phyloP scores from a whole-genome alignment of 2,329 filamentous ascomycete genomes.

The Curvularia verruculosa region DNA sequence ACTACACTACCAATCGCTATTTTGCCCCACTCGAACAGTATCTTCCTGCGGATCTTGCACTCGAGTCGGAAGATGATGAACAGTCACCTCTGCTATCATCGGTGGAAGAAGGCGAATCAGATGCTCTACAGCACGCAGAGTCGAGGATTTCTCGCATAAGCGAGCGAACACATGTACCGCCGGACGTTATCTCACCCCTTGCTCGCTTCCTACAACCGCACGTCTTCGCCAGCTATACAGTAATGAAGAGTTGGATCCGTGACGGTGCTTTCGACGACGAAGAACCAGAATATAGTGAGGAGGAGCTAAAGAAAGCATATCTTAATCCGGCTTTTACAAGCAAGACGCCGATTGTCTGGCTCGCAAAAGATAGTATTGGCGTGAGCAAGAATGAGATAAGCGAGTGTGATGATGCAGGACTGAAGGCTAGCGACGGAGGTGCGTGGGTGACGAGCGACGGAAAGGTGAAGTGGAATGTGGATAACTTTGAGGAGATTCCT shows the following conservation, averaged over 20 bases:
- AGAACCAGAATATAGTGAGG: conserved; percentile 42
- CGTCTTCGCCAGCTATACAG: conserved; percentile 42
- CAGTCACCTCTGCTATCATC: conserved; percentile 39
- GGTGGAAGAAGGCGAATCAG: conserved; percentile 40
- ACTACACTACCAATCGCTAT: conserved; percentile 43
- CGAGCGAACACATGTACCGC: conserved; percentile 31
- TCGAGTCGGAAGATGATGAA: conserved; percentile 33
- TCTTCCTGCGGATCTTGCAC: conserved; percentile 42
- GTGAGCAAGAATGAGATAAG: conserved; percentile 40
- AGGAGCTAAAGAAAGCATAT: conserved; percentile 44
- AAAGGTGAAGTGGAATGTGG: conserved; percentile 37
- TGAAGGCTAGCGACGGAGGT: conserved; percentile 40
- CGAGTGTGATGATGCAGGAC: conserved; percentile 37
- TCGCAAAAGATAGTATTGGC: conserved; percentile 42
- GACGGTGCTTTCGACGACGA: conserved; percentile 42
- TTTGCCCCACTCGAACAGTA: conserved; percentile 45
- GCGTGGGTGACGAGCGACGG: conserved; percentile 45
- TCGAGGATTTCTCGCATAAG: conserved; percentile 38
- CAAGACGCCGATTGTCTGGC: conserved; percentile 43
- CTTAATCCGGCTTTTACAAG: conserved; percentile 45
- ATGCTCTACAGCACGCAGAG: conserved; percentile 25
- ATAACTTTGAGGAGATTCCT: conserved; percentile 42
- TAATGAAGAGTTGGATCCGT: conserved; percentile 43
- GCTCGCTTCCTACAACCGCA: conserved; percentile 47
- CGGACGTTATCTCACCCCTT: conserved; percentile 34